Conservation (phyloP, 2,329 filamentous ascomycete genomes). For the Lojkania enalia region DNA sequence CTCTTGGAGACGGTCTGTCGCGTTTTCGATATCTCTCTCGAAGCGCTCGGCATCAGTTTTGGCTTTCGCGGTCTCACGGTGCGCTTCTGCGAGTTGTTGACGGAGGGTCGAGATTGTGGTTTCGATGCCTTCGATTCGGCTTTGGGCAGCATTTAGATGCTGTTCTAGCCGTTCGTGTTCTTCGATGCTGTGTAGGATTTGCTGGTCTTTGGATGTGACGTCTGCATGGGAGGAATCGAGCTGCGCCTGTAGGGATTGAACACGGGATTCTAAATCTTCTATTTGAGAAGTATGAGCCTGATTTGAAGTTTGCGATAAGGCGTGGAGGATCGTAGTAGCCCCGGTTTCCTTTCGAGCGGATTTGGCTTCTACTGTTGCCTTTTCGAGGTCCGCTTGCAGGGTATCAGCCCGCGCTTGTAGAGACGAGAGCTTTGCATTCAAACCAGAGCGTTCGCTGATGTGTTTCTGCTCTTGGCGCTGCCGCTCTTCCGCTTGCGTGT, state of each 20-base stretch:
- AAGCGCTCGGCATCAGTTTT: constrained; percentile 30
- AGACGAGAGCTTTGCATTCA: constrained; percentile 25
- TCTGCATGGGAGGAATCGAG: constrained; percentile 25
- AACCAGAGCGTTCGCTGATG: constrained; percentile 12
- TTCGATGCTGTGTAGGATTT: constrained; percentile 27
- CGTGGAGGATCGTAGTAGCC: constrained; percentile 13
- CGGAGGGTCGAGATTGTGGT: constrained; percentile 31
- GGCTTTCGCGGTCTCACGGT: constrained; percentile 28
- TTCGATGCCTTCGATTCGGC: constrained; percentile 36
- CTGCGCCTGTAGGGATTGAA: constrained; percentile 24
- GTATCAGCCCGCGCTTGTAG: constrained; percentile 30
- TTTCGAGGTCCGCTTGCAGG: constrained; percentile 30
- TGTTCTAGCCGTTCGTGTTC: constrained; percentile 32
- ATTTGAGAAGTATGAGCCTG: constrained; percentile 13
- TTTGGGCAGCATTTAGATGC: constrained; percentile 28
- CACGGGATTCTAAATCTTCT: constrained; percentile 14
- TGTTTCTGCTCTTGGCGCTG: constrained; percentile 9
- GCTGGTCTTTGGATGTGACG: constrained; percentile 27
- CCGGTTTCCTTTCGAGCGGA: constrained; percentile 29
- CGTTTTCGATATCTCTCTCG: constrained; percentile 30
- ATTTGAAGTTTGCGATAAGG: constrained; percentile 12
- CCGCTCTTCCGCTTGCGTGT: constrained; percentile 4
- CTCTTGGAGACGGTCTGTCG: constrained; percentile 30
- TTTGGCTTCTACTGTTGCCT: constrained; percentile 30
- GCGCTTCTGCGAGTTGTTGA: constrained; percentile 37